Evolutionary conservation across 805 yeast genomes (phyloP).

Genomic region (Suhomyces faveliae): DNA sequence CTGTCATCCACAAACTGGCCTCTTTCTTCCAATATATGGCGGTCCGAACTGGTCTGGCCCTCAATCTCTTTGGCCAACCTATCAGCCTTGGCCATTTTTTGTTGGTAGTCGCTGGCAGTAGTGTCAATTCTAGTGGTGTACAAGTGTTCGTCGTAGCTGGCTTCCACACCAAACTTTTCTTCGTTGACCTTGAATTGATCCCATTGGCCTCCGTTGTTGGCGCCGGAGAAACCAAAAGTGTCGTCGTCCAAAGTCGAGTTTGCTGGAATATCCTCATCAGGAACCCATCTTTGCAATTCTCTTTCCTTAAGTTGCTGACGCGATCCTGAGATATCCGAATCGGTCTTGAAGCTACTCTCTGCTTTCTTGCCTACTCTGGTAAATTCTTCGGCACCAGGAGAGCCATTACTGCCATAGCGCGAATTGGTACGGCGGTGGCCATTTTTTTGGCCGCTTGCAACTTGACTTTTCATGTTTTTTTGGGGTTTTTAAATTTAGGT

Average conservation of each 20-base stretch:
- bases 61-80: constrained; percentile 82
- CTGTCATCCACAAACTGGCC: constrained; percentile 74
- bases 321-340: constrained; percentile 70
- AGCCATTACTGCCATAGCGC: constrained; percentile 10
- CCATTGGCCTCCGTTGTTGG: constrained; percentile 49
- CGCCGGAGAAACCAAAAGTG: constrained; percentile 4
- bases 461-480: constrained; percentile 22
- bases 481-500: constrained; percentile 1
- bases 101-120: constrained; percentile 68
- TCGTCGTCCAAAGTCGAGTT: constrained; percentile 42
- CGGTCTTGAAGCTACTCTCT: constrained; percentile 62
- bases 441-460: constrained; percentile 15
- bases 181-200: constrained; percentile 95
- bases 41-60: constrained; percentile 61
- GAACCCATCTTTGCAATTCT: constrained; percentile 81
- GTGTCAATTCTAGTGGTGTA: constrained; percentile 79
- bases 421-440: constrained; percentile 28
- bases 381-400: not conserved
- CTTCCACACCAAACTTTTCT: constrained; percentile 81
- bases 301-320: constrained; percentile 52
- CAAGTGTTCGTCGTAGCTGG: constrained; percentile 79
- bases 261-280: constrained; percentile 51
- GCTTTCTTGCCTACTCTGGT: constrained; percentile 50
- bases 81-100: constrained; percentile 68
- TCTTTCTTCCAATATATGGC: constrained; percentile 90